Percentiles rank a stretch among this genome's conserved stretches.
Conservation (phyloP, 768 basidiomycete genomes). For the Boletus subcaerulescens region DNA sequence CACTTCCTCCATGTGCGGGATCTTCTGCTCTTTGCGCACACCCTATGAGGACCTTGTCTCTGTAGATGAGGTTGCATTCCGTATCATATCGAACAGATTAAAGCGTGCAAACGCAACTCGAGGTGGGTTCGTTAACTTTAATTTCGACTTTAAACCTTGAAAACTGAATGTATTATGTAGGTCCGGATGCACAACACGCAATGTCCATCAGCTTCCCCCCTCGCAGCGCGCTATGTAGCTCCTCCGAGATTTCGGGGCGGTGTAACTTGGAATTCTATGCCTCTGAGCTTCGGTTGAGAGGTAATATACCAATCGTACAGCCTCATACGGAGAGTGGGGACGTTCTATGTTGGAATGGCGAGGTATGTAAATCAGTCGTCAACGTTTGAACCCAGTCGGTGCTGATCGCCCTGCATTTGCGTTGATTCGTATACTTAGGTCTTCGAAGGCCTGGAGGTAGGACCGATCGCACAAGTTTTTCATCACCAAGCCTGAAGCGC, state of each 20-base stretch:
- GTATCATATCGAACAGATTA: conserved; percentile 33
- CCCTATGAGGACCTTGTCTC: conserved; percentile 1
- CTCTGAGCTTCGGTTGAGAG: conserved; percentile 75
- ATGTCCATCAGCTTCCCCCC: conserved; percentile 21
- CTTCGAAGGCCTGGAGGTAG: conserved; percentile 77
- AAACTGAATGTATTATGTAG: conserved; percentile 33
- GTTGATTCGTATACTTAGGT: conserved; percentile 37
- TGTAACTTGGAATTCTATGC: conserved; percentile 51
- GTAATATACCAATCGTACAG: conserved; percentile 54
- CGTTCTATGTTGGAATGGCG: conserved; percentile 84
- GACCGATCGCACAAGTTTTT: conserved; percentile 7
- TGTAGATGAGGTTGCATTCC: conserved; percentile 14
- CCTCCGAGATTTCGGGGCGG: conserved; percentile 20
- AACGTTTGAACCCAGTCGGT: neutral
- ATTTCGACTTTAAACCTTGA: neutral
- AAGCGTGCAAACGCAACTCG: conserved; percentile 52
- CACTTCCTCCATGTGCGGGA: conserved; percentile 60
- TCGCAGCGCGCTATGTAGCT: conserved; percentile 3
- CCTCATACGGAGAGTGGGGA: conserved; percentile 61
- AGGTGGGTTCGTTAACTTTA: conserved; percentile 37
- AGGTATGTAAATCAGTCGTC: conserved; percentile 42
- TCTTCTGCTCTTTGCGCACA: conserved; percentile 47
- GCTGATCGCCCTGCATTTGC: neutral
- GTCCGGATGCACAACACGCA: conserved; percentile 59
- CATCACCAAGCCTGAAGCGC: conserved; percentile 6